Conservation (phyloP, 2,329 filamentous ascomycete species). For the Biscogniauxia marginata region DNA sequence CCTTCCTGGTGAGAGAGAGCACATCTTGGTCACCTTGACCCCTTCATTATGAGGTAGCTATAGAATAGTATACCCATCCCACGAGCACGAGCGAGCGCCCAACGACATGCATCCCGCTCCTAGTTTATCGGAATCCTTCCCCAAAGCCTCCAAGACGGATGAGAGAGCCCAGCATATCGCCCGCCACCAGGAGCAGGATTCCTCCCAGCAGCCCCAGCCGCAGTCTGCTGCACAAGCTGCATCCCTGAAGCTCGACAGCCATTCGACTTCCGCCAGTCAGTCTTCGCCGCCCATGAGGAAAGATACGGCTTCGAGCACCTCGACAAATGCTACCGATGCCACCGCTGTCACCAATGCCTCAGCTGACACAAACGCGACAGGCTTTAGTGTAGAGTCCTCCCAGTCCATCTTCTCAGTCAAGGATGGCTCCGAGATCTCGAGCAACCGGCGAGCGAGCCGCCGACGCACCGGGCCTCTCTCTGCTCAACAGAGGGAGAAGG, state of each 20-base stretch:
- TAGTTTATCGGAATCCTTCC: constrained; percentile 35
- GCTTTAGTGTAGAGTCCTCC: constrained; percentile 53
- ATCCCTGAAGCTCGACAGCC: constrained; percentile 28
- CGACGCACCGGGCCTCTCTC: constrained; percentile 59
- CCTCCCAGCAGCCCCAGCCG: constrained; percentile 24
- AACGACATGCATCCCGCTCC: constrained; percentile 37
- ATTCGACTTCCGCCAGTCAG: constrained; percentile 27
- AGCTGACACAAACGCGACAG: constrained; percentile 48
- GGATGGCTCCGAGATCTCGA: constrained; percentile 54
- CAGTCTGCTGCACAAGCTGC: constrained; percentile 26
- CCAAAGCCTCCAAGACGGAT: constrained; percentile 34
- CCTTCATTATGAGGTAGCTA: constrained; percentile 34
- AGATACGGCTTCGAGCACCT: constrained; percentile 53
- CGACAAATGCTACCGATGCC: constrained; percentile 48
- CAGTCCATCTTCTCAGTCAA: constrained; percentile 56
- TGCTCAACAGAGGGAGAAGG: constrained; percentile 57
- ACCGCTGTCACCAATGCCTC: constrained; percentile 36
- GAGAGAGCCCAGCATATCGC: constrained; percentile 31
- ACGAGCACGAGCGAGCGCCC: constrained; percentile 22
- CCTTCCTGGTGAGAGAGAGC: constrained; percentile 1
- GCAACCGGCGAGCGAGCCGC: constrained; percentile 54
- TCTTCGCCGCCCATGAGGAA: constrained; percentile 39
- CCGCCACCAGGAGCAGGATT: constrained; percentile 23
- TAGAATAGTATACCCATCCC: constrained; percentile 13
- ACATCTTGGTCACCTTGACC: constrained; percentile 19